Percentiles rank a stretch among this genome's conserved stretches.
Conservation (phyloP, 176 grass and related monocot species). For the Ananas comosus region DNA sequence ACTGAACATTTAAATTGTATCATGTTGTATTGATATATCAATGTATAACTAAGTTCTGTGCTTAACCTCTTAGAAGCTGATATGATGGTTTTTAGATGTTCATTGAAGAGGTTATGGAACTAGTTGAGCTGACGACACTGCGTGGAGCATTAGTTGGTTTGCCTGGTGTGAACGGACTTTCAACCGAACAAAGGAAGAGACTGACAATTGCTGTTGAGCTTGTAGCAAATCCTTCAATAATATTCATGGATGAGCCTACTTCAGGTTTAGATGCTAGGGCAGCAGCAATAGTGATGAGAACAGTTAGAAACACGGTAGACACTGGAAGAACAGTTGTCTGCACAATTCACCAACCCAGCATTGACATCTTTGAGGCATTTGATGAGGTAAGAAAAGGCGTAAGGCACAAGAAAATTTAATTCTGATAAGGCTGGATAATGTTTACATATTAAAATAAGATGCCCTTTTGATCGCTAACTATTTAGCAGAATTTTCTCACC, state of each 20-base stretch:
- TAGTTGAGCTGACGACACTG: background rate
- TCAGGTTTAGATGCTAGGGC: slow-evolving; percentile 1
- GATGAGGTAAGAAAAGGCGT: background rate
- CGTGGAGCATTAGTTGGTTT: background rate
- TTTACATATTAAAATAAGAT: background rate
- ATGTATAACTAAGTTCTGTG: too few species aligned
- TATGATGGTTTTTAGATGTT: background rate
- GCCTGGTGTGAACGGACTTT: background rate
- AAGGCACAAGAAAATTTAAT: background rate
- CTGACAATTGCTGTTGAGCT: background rate
- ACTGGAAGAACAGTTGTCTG: background rate
- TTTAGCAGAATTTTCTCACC: background rate
- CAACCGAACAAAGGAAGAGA: background rate
- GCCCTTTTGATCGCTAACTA: background rate
- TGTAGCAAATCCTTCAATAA: background rate
- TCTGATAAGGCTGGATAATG: background rate
- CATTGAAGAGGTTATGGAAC: background rate
- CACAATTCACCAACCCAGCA: background rate
- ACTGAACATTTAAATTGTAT: too few species aligned
- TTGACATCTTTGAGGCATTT: slow-evolving; percentile 1
- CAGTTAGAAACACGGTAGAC: background rate
- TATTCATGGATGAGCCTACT: slow-evolving; percentile 1
- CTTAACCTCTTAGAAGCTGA: too few species aligned
- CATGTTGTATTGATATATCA: too few species aligned
- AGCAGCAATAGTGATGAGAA: background rate